Evolutionary conservation across 2,329 filamentous ascomycete genomes (phyloP), one percentile per base, ranked within the genome.

Genomic region (Grosmannia serpens): DNA sequence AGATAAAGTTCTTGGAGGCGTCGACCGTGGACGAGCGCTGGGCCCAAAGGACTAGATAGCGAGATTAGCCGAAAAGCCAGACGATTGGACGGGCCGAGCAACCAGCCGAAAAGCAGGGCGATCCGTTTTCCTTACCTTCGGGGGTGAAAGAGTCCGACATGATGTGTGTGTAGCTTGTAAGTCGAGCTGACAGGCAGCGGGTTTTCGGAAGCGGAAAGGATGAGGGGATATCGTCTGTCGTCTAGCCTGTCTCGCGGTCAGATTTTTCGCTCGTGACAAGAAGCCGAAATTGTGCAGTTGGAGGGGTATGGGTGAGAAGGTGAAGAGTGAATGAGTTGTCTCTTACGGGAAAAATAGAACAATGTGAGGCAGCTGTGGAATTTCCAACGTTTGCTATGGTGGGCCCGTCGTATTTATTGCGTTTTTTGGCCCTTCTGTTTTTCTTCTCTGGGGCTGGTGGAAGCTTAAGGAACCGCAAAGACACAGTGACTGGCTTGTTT

Each of bases 1-100:
- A 95, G 80, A 99, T 78, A 77, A 90, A 89, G 82, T 99, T 99
- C 80, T 91, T 95, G 72, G 86, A 81, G 59, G 88, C 72, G 58
- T 96, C 91, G 65, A 79, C 78, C 67, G 74, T 78, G 70, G 86
- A 94, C 53, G 92, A 97, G 80, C 94, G 91, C 80, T 99, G 94
- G 65, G 94, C 92, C 94, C 94, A 99, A 75, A 91, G 88, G 67
- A 99, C 94, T 97, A 38, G 1, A 27, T 20, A 46, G 8, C 7
- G 27, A 33, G 38, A 22, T 35, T n/a, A 53, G 24, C 24, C 4
- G 17, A 35, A 24, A 3, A 3, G 26, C 29, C 7, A 15, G n/a
- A 38, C 11, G 51, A 58, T 2, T 38, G 4, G 24, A n/a, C 29
- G 26, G 53, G 11, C 11, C 20, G 11, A 29, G 51, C 31, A 24